Conservation (phyloP, 2,329 filamentous ascomycete genomes). For the Venturia pyrina region DNA sequence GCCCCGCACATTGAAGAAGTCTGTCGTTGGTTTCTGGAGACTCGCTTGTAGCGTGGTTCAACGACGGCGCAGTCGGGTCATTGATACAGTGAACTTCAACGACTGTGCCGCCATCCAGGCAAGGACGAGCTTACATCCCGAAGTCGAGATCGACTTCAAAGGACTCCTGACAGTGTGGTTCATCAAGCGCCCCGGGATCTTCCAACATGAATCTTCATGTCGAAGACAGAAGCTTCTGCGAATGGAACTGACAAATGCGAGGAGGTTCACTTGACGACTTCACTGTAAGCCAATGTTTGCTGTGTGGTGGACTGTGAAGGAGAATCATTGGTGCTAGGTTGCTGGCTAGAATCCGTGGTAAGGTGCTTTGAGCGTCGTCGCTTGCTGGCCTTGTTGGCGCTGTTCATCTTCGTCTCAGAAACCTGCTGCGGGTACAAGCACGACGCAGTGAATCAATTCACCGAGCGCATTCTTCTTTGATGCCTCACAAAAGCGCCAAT, state of each 20-base stretch:
- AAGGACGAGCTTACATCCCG: not conserved
- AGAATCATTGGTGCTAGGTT: not conserved
- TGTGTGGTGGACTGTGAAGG: not conserved
- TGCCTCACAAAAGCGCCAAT: not conserved
- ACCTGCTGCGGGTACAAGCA: not conserved
- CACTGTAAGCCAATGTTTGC: not conserved
- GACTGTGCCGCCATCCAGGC: not conserved
- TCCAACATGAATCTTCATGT: no score
- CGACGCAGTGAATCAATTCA: not conserved
- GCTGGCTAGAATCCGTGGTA: not conserved
- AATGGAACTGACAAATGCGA: not conserved
- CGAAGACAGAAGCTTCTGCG: no score
- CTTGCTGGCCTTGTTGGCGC: conserved; percentile 17
- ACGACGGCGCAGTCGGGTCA: not conserved
- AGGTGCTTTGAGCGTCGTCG: conserved; percentile 3
- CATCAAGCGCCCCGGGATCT: no score
- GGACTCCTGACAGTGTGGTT: not conserved
- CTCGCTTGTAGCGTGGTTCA: not conserved
- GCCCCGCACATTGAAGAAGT: not conserved
- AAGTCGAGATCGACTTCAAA: not conserved
- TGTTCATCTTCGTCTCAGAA: conserved; percentile 29
- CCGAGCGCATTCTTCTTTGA: not conserved
- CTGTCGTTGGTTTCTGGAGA: conserved; percentile 16
- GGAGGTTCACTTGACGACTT: not conserved
- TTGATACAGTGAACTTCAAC: not conserved